These are phyloP conservation scores for Penicillium egyptiacum DNA, from an alignment of 495 filamentous ascomycete species.

Conservation along the genomic window DNA sequence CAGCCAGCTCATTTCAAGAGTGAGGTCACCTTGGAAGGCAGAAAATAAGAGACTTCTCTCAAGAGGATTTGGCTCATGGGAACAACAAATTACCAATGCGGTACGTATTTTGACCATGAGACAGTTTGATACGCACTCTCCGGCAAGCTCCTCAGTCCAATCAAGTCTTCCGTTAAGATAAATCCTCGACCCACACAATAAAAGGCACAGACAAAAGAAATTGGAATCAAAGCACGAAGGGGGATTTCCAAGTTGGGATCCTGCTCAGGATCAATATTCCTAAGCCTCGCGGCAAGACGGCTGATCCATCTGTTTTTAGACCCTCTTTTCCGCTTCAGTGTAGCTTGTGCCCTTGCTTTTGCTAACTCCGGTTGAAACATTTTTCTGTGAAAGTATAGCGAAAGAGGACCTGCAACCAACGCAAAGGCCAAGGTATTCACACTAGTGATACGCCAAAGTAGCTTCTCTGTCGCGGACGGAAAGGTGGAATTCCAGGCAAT, in stretches of 20 bases:
- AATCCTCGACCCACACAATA: constrained; percentile 26
- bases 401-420: no score
- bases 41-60: constrained; percentile 4
- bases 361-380: not conserved
- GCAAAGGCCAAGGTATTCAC: no score
- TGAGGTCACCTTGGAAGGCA: constrained; percentile 1
- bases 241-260: constrained; percentile 19
- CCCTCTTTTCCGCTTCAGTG: not conserved
- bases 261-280: constrained; percentile 21
- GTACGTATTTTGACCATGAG: constrained; percentile 25
- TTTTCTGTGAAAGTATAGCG: no score
- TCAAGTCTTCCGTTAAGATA: constrained; percentile 39
- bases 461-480: constrained; percentile 20
- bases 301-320: not conserved
- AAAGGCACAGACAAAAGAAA: constrained; percentile 8
- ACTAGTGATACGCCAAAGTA: constrained; percentile 27
- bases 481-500: constrained; percentile 32
- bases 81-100: constrained; percentile 6
- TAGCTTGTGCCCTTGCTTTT: not conserved
- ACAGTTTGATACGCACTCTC: constrained; percentile 30
- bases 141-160: constrained; percentile 33
- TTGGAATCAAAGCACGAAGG: constrained; percentile 18
- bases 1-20: constrained; percentile 3
- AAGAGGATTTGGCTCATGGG: no score
- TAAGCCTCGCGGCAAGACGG: constrained; percentile 13